Percentiles rank a stretch among this genome's conserved stretches.
These are phyloP conservation scores for Mycogone perniciosa DNA, from an alignment of 2,329 filamentous ascomycete genomes.

Conservation along the genomic window DNA sequence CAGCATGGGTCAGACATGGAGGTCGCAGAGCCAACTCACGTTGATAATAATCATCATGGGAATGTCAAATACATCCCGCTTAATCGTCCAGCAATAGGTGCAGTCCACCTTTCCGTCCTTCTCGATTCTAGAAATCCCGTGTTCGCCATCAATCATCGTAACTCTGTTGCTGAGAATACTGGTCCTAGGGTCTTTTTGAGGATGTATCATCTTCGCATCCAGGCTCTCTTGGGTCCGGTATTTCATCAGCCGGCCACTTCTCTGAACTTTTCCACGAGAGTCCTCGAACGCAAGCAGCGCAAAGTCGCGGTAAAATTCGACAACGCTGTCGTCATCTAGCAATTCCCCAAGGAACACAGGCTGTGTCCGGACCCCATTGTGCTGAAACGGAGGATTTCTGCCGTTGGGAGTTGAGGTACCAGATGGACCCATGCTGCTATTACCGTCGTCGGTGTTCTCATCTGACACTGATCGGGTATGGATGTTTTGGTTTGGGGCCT, in stretches of 20 bases:
- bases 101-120: slow-evolving; percentile 90
- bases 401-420: slow-evolving; percentile 47
- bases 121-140: slow-evolving; percentile 75
- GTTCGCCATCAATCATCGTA: slow-evolving; percentile 61
- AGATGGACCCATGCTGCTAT: slow-evolving; percentile 25
- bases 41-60: slow-evolving; percentile 98
- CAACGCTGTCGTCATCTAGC: slow-evolving; percentile 85
- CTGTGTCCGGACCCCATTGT: slow-evolving; percentile 50
- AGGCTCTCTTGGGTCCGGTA: slow-evolving; percentile 69
- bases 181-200: slow-evolving; percentile 38
- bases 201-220: slow-evolving; percentile 33
- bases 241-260: slow-evolving; percentile 79
- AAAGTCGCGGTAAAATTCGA: slow-evolving; percentile 95
- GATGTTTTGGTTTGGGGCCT: slow-evolving; percentile 79
- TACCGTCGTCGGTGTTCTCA: slow-evolving; percentile 28
- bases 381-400: slow-evolving; percentile 37
- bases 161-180: slow-evolving; percentile 54
- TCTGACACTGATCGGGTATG: slow-evolving; percentile 52
- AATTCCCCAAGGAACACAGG: slow-evolving; percentile 89
- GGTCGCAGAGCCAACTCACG: slow-evolving; percentile 53
- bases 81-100: slow-evolving; percentile 95
- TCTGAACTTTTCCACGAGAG: slow-evolving; percentile 75
- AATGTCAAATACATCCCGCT: slow-evolving; percentile 95
- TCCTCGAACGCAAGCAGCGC: slow-evolving; percentile 88
- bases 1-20: slow-evolving; percentile 10